Percentiles rank a stretch among this genome's conserved stretches.
Evolutionary conservation across 306 rosid species (phyloP).

Genomic region (Rosa rugosa): DNA sequence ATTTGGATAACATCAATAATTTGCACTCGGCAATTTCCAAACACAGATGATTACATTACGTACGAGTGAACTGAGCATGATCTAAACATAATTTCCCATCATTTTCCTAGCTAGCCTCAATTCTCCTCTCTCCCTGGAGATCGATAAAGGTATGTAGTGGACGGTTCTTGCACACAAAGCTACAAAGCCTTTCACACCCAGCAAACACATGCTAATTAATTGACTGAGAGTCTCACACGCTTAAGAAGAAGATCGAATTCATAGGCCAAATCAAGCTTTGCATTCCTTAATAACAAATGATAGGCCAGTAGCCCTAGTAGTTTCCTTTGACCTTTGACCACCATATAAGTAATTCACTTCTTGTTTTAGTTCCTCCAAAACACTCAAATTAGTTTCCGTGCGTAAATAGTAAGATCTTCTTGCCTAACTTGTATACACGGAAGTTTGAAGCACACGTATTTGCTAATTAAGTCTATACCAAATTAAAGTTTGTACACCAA

Average conservation of each 20-base stretch:
- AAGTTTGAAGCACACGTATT: not conserved
- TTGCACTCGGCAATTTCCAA: not conserved
- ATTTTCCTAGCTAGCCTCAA: not conserved
- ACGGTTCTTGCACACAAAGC: conserved; percentile 13
- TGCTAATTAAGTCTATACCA: not conserved
- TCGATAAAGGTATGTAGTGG: not conserved
- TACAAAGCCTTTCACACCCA: not conserved
- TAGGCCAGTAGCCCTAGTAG: not conserved
- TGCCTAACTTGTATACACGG: not conserved
- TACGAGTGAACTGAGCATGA: not conserved
- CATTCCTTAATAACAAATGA: no score
- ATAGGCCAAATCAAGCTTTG: conserved; percentile 3
- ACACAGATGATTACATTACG: not conserved
- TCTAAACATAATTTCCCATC: not conserved
- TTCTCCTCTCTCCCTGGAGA: not conserved
- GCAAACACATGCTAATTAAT: not conserved
- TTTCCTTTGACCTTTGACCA: not conserved
- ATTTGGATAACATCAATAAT: not conserved
- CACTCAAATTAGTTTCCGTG: not conserved
- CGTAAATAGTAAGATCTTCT: not conserved
- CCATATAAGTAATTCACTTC: not conserved
- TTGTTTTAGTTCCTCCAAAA: not conserved
- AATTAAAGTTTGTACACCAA: not conserved
- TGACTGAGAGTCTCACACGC: conserved; percentile 1
- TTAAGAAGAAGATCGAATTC: not conserved